Conservation (phyloP, 2,329 filamentous ascomycete genomes). For the Fusarium pseudoanthophilum region DNA sequence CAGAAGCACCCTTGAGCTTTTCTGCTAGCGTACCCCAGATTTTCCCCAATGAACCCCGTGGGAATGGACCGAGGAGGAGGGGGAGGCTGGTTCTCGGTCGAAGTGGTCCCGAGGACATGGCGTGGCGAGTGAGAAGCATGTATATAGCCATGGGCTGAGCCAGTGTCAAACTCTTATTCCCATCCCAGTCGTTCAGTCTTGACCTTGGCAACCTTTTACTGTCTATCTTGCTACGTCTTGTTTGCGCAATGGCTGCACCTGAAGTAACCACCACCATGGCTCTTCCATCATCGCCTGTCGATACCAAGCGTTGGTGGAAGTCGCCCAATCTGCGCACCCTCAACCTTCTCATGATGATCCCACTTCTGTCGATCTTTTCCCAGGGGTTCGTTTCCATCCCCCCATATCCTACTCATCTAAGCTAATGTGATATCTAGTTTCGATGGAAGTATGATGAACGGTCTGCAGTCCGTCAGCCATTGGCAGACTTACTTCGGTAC, state of each 20-base stretch:
- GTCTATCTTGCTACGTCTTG: neutral
- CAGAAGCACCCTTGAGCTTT: neutral
- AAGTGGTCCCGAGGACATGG: neutral
- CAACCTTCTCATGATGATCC: conserved; percentile 1
- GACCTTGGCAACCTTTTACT: neutral
- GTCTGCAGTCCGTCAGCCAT: neutral
- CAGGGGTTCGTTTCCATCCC: neutral
- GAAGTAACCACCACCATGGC: neutral
- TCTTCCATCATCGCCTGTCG: neutral
- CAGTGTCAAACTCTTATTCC: neutral
- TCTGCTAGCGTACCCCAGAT: neutral
- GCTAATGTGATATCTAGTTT: neutral
- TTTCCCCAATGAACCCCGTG: neutral
- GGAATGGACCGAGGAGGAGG: neutral
- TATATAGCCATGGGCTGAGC: neutral
- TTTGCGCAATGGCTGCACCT: neutral
- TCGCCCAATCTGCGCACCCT: neutral
- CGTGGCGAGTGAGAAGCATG: neutral
- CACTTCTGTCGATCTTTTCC: neutral
- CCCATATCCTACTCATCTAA: neutral
- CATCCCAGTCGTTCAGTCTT: neutral
- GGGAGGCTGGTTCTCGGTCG: neutral
- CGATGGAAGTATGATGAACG: conserved; percentile 8
- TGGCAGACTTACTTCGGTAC: conserved; percentile 3
- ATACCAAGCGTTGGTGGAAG: neutral